Conservation (phyloP, 2,329 filamentous ascomycete genomes). For the Neofusicoccum kwambonambiense region DNA sequence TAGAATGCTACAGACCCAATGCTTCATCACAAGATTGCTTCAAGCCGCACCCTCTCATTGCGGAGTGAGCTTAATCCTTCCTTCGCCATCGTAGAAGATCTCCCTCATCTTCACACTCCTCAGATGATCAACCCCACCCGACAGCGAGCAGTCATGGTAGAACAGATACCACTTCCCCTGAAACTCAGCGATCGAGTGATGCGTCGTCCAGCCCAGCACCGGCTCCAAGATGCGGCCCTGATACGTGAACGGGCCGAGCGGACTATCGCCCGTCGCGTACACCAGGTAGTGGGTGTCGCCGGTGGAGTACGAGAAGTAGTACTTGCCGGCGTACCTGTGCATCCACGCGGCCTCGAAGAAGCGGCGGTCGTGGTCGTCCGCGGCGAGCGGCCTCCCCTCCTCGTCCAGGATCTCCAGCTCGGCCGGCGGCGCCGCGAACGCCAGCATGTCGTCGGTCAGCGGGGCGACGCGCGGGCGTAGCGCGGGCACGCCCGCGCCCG, state of each 20-base stretch:
- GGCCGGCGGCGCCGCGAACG: conserved; percentile 55
- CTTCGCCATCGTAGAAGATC: conserved; percentile 68
- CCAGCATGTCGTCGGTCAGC: conserved; percentile 64
- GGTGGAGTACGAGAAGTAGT: conserved; percentile 77
- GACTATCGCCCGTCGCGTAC: conserved; percentile 65
- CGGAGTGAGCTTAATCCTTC: conserved; percentile 52
- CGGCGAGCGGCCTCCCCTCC: conserved; percentile 57
- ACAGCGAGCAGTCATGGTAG: conserved; percentile 71
- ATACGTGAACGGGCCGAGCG: conserved; percentile 72
- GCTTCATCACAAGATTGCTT: too few species aligned
- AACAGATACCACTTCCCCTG: conserved; percentile 71
- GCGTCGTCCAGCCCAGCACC: conserved; percentile 77
- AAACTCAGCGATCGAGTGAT: conserved; percentile 76
- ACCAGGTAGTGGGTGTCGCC: conserved; percentile 74
- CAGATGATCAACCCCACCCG: conserved; percentile 67
- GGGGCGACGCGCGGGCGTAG: conserved; percentile 66
- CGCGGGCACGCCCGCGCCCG: conserved; percentile 50
- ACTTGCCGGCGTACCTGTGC: conserved; percentile 67
- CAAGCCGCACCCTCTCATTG: neutral
- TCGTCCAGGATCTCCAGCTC: conserved; percentile 67
- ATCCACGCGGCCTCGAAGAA: conserved; percentile 84
- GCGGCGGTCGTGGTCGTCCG: conserved; percentile 69
- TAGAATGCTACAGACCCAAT: too few species aligned
- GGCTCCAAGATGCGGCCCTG: conserved; percentile 70
- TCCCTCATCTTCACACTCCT: conserved; percentile 73